phyloP scores from a whole-genome alignment of 768 basidiomycete genomes.

The Suillus cothurnatus region DNA sequence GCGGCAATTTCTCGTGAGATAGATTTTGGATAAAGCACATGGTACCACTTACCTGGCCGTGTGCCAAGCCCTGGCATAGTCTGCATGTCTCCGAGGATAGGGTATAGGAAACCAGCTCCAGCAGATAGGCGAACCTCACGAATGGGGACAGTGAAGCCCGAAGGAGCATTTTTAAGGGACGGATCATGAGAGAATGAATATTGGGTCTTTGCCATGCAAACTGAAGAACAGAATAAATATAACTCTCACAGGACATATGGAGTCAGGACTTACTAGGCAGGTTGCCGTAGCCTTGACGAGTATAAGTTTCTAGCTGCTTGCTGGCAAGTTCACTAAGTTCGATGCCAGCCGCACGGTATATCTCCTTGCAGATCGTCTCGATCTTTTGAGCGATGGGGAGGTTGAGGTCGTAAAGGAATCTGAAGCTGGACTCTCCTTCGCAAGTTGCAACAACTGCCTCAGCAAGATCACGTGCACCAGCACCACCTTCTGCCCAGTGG shows the following conservation, averaged over 20 bases:
- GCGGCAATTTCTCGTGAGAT: constrained; percentile 16
- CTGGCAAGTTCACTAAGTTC: constrained; percentile 82
- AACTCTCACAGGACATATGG: constrained; percentile 8
- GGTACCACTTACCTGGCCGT: constrained; percentile 64
- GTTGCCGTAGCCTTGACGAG: constrained; percentile 80
- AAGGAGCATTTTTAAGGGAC: constrained; percentile 86
- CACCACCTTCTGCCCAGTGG: constrained; percentile 97
- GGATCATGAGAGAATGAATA: constrained; percentile 97
- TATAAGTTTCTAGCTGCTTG: constrained; percentile 89
- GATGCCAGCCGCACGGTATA: constrained; percentile 93
- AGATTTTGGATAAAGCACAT: neutral
- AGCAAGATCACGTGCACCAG: constrained; percentile 86
- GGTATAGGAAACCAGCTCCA: constrained; percentile 95
- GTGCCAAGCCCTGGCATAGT: constrained; percentile 97
- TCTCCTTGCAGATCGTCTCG: constrained; percentile 79
- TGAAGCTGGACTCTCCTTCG: constrained; percentile 81
- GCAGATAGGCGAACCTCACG: constrained; percentile 85
- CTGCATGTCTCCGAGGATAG: constrained; percentile 94
- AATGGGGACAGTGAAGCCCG: constrained; percentile 92
- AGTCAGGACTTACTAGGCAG: constrained; percentile 65
- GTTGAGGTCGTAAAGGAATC: constrained; percentile 89
- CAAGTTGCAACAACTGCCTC: constrained; percentile 90
- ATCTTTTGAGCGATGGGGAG: constrained; percentile 90
- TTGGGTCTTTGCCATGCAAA: constrained; percentile 98
- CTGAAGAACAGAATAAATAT: constrained; percentile 38